A percentile compares a stretch with the other conserved stretches of the same genome.
phyloP scores from a whole-genome alignment of 352 stramenopile species.

The Phytopythium kandeliae region DNA sequence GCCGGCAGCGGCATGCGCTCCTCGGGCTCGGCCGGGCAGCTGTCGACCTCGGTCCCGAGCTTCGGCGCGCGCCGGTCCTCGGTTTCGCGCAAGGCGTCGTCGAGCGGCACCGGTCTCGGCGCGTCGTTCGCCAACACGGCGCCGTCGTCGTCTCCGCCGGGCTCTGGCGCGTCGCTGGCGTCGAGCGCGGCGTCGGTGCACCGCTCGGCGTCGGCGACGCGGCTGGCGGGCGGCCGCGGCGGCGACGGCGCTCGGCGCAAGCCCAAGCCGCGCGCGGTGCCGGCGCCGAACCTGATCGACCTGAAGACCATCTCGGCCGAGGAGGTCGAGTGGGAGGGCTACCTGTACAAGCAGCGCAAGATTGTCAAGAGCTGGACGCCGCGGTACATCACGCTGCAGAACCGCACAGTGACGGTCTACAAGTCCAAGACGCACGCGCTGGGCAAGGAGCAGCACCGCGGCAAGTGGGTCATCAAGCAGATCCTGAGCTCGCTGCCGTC shows the following conservation, averaged over 20 bases:
- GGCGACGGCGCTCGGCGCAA: too few species aligned
- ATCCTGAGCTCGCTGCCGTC: constrained; percentile 74
- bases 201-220: not conserved
- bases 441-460: constrained; percentile 70
- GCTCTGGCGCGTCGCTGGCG: constrained; percentile 6
- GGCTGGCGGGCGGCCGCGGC: too few species aligned
- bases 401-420: constrained; percentile 77
- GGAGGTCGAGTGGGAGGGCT: constrained; percentile 85
- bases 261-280: constrained; percentile 17
- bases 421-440: constrained; percentile 85
- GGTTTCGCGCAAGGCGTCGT: constrained; percentile 21
- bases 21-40: constrained; percentile 10
- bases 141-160: constrained; percentile 9
- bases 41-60: constrained; percentile 10
- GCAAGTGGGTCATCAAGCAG: constrained; percentile 78
- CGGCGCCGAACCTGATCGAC: constrained; percentile 79
- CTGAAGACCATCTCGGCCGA: constrained; percentile 84
- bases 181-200: constrained; percentile 9
- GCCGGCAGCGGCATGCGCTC: constrained; percentile 9
- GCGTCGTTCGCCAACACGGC: constrained; percentile 4
- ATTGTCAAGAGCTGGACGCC: constrained; percentile 88
- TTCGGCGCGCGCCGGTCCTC: constrained; percentile 24
- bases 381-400: constrained; percentile 83
- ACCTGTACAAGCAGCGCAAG: constrained; percentile 88
- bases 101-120: constrained; percentile 17